phyloP scores from a whole-genome alignment of 78 protist genomes.

The Dictyostelium brefeldianum region DNA sequence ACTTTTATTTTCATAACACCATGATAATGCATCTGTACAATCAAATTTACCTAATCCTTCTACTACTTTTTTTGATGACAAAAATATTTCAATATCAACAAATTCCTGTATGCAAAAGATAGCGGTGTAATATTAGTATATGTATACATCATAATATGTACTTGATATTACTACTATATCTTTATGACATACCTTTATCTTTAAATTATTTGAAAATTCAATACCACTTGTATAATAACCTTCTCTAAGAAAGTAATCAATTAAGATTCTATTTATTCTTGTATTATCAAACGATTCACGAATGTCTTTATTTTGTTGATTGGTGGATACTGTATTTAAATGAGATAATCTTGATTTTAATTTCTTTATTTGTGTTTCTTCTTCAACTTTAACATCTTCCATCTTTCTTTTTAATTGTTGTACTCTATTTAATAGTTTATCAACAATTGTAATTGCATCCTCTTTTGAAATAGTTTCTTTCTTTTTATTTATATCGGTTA shows the following conservation, averaged over 20 bases:
- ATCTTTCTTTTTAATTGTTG: conserved; percentile 78
- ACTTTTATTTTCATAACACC: conserved; percentile 86
- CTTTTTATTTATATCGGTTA: conserved; percentile 34
- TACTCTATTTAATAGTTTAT: conserved; percentile 56
- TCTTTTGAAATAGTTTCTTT: conserved; percentile 19
- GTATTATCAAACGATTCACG: conserved; percentile 12
- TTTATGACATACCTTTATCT: conserved; percentile 43
- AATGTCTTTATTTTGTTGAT: not conserved
- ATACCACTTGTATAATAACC: conserved; percentile 75
- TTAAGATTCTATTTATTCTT: conserved; percentile 68
- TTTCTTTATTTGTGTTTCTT: conserved; percentile 58
- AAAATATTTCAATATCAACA: conserved; percentile 82
- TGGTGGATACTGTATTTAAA: not conserved
- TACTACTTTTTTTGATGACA: conserved; percentile 71
- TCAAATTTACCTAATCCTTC: conserved; percentile 59
- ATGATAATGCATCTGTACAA: conserved; percentile 84
- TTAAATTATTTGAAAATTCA: conserved; percentile 35
- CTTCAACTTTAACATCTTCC: conserved; percentile 70
- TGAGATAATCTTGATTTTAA: conserved; percentile 38
- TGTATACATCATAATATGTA: not conserved
- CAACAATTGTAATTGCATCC: conserved; percentile 43
- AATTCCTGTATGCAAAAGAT: conserved; percentile 18
- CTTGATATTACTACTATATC: not conserved
- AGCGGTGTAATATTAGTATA: not conserved
- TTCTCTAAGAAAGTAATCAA: conserved; percentile 81